Evolutionary conservation across 2,329 filamentous ascomycete genomes (phyloP).

Genomic region (Kalmusia sp.): DNA sequence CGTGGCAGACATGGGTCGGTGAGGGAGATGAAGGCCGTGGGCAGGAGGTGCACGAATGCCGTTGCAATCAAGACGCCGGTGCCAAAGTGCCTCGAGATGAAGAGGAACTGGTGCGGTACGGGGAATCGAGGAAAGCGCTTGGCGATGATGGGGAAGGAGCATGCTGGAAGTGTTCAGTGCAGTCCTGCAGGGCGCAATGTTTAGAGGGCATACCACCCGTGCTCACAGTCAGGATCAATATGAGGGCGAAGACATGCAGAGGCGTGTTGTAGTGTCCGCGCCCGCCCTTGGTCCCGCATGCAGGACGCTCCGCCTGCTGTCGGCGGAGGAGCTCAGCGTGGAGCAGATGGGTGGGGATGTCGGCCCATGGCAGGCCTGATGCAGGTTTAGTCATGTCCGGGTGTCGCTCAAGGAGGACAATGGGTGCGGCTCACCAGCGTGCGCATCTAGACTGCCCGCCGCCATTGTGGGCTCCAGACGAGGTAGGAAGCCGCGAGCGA

Average conservation of each 20-base stretch:
- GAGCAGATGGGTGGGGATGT: constrained; percentile 53
- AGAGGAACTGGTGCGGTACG: constrained; percentile 49
- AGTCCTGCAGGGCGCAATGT: not conserved
- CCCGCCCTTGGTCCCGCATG: constrained; percentile 58
- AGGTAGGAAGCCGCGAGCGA: constrained; percentile 8
- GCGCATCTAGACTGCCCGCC: not conserved
- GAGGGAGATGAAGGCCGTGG: constrained; percentile 49
- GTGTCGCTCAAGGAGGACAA: not conserved
- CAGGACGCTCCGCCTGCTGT: constrained; percentile 53
- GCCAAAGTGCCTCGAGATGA: constrained; percentile 49
- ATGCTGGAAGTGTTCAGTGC: constrained; percentile 39
- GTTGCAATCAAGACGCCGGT: constrained; percentile 51
- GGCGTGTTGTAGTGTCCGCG: constrained; percentile 61
- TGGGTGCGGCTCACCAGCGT: not conserved
- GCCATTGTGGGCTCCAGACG: constrained; percentile 1
- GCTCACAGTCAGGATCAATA: constrained; percentile 63
- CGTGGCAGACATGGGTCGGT: constrained; percentile 48
- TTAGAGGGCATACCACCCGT: constrained; percentile 53
- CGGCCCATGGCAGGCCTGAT: constrained; percentile 42
- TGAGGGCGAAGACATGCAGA: constrained; percentile 64
- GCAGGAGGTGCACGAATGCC: constrained; percentile 50
- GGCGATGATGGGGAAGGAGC: constrained; percentile 49
- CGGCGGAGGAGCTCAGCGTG: constrained; percentile 58
- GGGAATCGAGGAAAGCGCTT: constrained; percentile 46
- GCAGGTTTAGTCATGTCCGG: constrained; percentile 19